Evolutionary conservation across 1,284 basidiomycete species (phyloP).

Genomic region (Austropuccinia psidii): DNA sequence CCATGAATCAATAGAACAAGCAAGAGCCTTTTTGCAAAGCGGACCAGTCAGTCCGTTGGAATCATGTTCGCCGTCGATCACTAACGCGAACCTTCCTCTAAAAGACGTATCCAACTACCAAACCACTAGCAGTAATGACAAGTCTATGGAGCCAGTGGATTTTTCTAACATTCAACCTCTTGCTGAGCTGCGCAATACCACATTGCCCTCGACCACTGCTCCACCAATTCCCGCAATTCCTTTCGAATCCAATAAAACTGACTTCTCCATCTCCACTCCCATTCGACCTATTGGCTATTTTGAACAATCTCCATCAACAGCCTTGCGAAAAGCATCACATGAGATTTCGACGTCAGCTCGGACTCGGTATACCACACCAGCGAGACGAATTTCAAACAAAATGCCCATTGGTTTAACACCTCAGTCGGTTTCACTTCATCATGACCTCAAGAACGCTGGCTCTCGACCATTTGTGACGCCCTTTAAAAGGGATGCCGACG

Average conservation of each 20-base stretch:
- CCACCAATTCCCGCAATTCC: not conserved
- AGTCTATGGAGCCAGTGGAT: not conserved
- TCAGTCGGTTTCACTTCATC: not conserved
- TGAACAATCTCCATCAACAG: not conserved
- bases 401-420: slow-evolving; percentile 24
- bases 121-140: not conserved
- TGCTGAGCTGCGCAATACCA: not conserved
- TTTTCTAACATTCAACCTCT: not conserved
- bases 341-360: not conserved
- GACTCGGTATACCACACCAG: slow-evolving; percentile 1
- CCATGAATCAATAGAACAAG: not conserved
- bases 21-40: slow-evolving; percentile 2
- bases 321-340: not conserved
- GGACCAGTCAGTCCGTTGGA: not conserved
- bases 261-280: not conserved
- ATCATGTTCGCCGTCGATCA: not conserved
- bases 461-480: slow-evolving; percentile 25
- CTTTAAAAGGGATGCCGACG: slow-evolving; percentile 17
- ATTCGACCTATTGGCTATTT: not conserved
- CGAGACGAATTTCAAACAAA: not conserved
- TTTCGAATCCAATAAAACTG: not conserved
- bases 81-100: not conserved
- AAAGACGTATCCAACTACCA: slow-evolving; percentile 11
- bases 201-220: not conserved
- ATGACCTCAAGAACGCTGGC: not conserved